A percentile compares a stretch with the other conserved stretches of the same genome.
Conservation (phyloP, 768 basidiomycete species). For the Leucocoprinus leucothites region DNA sequence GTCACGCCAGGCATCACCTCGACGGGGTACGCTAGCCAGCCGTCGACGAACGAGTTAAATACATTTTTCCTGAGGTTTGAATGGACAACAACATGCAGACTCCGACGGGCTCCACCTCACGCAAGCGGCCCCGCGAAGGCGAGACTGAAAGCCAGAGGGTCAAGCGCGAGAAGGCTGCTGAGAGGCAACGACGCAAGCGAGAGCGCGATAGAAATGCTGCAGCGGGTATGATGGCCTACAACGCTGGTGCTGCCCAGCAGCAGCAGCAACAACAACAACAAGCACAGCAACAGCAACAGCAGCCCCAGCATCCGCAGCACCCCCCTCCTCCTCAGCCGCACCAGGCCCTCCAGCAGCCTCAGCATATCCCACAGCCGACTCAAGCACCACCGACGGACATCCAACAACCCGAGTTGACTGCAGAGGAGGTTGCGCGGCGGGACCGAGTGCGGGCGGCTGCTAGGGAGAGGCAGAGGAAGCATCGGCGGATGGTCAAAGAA, state of each 20-base stretch:
- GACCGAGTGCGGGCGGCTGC: constrained; percentile 76
- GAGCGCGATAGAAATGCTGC: constrained; percentile 57
- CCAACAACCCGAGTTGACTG: constrained; percentile 35
- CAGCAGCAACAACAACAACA: constrained; percentile 27
- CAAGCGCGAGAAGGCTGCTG: constrained; percentile 86
- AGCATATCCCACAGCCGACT: constrained; percentile 12
- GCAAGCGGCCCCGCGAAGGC: constrained; percentile 65
- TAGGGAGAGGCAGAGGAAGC: constrained; percentile 79
- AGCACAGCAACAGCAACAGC: constrained; percentile 18
- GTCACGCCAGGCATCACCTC: constrained; percentile 42
- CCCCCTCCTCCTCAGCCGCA: constrained; percentile 14
- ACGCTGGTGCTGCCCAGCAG: constrained; percentile 19
- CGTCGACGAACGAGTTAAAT: constrained; percentile 15
- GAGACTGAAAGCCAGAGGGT: constrained; percentile 70
- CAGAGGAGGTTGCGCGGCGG: constrained; percentile 64
- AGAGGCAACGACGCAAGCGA: constrained; percentile 79
- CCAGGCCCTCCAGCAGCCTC: constrained; percentile 12
- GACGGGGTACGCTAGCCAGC: constrained; percentile 18
- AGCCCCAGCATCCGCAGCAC: constrained; percentile 9
- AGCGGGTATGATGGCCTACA: constrained; percentile 36
- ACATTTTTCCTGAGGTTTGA: constrained; percentile 8
- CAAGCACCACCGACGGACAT: constrained; percentile 13
- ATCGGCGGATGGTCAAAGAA: constrained; percentile 74
- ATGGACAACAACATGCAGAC: constrained; percentile 27
- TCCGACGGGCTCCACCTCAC: constrained; percentile 25